A percentile compares a stretch with the other conserved stretches of the same genome.
Evolutionary conservation across 768 basidiomycete species (phyloP).

Genomic region (Hirschioporus abietinus): DNA sequence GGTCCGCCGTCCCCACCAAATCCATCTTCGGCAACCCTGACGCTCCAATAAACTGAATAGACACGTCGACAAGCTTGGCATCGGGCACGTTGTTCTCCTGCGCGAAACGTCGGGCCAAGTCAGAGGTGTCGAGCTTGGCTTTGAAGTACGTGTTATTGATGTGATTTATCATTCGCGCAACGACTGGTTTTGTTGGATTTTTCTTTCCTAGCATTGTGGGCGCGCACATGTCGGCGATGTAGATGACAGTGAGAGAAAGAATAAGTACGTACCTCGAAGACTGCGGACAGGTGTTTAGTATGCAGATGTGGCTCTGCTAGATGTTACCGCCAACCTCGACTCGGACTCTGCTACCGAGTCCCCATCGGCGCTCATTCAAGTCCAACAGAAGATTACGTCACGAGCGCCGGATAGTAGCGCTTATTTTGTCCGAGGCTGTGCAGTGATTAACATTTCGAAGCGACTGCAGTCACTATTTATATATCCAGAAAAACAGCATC

Average conservation of each 20-base stretch:
- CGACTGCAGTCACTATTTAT: no score
- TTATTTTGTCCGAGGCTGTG: not conserved
- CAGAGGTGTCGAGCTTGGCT: not conserved
- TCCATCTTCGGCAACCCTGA: slow-evolving; percentile 67
- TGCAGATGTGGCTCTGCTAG: not conserved
- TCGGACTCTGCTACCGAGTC: no score
- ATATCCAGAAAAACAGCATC: no score
- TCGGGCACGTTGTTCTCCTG: slow-evolving; percentile 5
- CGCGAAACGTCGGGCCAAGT: not conserved
- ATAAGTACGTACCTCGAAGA: not conserved
- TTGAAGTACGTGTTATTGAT: not conserved
- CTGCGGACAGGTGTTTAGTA: not conserved
- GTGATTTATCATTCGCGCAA: not conserved
- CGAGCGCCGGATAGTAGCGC: not conserved
- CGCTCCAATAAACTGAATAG: slow-evolving; percentile 61
- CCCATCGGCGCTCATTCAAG: no score
- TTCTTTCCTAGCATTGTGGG: not conserved
- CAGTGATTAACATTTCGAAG: not conserved
- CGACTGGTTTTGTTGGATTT: not conserved
- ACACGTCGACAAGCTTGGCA: slow-evolving; percentile 12
- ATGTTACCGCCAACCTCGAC: no score
- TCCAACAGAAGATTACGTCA: not conserved
- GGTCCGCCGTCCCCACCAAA: slow-evolving; percentile 56
- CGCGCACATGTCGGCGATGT: not conserved
- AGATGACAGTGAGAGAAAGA: not conserved